Conservation (phyloP, 2,329 filamentous ascomycete genomes). For the Eurotiales sp. region DNA sequence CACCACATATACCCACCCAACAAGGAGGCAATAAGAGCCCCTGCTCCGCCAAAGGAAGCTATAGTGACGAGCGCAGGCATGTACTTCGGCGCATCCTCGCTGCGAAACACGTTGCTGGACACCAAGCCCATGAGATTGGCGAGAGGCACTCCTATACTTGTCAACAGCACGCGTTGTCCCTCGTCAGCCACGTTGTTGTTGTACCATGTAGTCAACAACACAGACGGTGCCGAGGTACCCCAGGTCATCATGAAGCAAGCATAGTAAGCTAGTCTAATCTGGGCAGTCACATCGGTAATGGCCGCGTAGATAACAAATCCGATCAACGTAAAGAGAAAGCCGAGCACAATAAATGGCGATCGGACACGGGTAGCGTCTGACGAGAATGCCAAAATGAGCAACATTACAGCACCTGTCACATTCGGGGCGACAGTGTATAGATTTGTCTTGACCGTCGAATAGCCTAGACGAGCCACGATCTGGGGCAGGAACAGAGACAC, state of each 20-base stretch:
- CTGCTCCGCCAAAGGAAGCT: conserved; percentile 50
- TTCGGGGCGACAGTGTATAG: conserved; percentile 80
- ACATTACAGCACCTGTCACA: conserved; percentile 66
- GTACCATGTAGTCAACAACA: conserved; percentile 66
- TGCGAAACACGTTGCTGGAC: conserved; percentile 63
- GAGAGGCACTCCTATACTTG: conserved; percentile 67
- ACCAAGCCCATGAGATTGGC: conserved; percentile 76
- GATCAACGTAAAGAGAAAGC: conserved; percentile 69
- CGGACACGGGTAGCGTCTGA: conserved; percentile 65
- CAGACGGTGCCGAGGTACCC: conserved; percentile 71
- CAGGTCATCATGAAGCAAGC: conserved; percentile 80
- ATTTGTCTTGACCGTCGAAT: conserved; percentile 22
- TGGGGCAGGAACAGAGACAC: conserved; percentile 57
- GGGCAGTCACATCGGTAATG: conserved; percentile 58
- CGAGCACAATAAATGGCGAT: conserved; percentile 70
- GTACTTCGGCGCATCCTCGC: conserved; percentile 63
- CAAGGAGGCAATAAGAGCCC: conserved; percentile 52
- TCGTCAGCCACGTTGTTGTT: conserved; percentile 82
- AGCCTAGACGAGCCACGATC: conserved; percentile 41
- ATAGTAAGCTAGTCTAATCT: conserved; percentile 68
- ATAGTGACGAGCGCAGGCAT: conserved; percentile 62
- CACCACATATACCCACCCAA: conserved; percentile 62
- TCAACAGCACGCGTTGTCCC: conserved; percentile 65
- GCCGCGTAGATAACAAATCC: conserved; percentile 77
- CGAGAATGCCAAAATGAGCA: conserved; percentile 67